phyloP scores from a whole-genome alignment of 192 early-diverging fungal genomes.

The Coemansia sp. region DNA sequence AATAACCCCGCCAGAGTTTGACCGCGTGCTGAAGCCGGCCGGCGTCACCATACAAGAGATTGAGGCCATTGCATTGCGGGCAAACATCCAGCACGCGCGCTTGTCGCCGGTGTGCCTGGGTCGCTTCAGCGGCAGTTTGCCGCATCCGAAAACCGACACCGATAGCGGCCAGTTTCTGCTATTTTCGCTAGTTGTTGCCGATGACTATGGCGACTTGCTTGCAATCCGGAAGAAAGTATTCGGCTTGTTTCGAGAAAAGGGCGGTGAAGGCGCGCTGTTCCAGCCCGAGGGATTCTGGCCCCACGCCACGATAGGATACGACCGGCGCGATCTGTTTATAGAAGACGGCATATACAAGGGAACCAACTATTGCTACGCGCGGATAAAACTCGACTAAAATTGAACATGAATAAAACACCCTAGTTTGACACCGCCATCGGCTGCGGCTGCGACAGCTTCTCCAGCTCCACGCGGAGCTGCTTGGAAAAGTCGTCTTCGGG shows the following conservation, averaged over 20 bases:
- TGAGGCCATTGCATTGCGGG: slow-evolving; percentile 52
- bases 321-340: slow-evolving; percentile 59
- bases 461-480: slow-evolving; percentile 61
- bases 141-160: slow-evolving; percentile 9
- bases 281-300: slow-evolving; percentile 61
- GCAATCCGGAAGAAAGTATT: slow-evolving; percentile 55
- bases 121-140: slow-evolving; percentile 44
- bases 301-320: slow-evolving; percentile 67
- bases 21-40: slow-evolving; percentile 50
- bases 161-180: slow-evolving; percentile 20
- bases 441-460: slow-evolving; percentile 29
- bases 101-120: slow-evolving; percentile 62
- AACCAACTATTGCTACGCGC: slow-evolving; percentile 61
- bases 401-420: no score
- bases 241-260: slow-evolving; percentile 54
- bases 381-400: slow-evolving; percentile 21
- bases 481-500: slow-evolving; percentile 88
- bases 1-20: slow-evolving; percentile 64
- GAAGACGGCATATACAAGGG: slow-evolving; percentile 70
- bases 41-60: slow-evolving; percentile 65
- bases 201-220: slow-evolving; percentile 43
- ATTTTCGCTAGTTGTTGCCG: slow-evolving; percentile 52
- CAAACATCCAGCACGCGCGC: slow-evolving; percentile 55
- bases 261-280: slow-evolving; percentile 68
- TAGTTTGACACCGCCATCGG: slow-evolving; percentile 40